Evolutionary conservation across 495 filamentous ascomycete genomes (phyloP), one percentile per base, ranked within the genome.

Genomic region (Podospora comata): DNA sequence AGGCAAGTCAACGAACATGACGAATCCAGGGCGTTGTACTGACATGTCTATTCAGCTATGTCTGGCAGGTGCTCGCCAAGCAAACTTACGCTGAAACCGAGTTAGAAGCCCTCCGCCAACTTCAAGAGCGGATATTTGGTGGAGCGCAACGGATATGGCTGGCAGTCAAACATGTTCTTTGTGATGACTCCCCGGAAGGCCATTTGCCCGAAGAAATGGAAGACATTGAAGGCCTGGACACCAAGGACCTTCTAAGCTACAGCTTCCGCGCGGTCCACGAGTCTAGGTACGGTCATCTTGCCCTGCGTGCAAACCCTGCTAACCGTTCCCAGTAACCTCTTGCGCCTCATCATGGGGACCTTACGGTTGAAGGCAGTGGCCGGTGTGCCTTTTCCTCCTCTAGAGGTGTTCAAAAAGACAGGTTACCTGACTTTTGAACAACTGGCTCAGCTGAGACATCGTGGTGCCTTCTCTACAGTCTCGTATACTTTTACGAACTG

Each of bases 391-490:
- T 75, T 74, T 6, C 77, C 86, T 5, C 74, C 78, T 4, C 63
- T 68, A 5, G 72, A 77, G 16, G 74, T 84, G n/a, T 86, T 90
- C 65, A 74, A 79, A 34, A 65, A 77, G 0, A 86, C 93, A 19
- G 93, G 93, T 20, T 78, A 84, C 20, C 78, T 93, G 0, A 88
- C 89, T 57, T 95, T 97, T 72, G 85, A 84, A 26, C 92, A 98
- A 75, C 82, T 99, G 2, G 87, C 91, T 0, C 89, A 87, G 56
- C 84, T 98, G 60, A 87, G 95, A 15, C 95, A 99, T 76, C 85
- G 95, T 67, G 95, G 95, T 62, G 95, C 95, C 19, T 98, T 98
- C 74, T 94, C 93, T 0, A 93, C 93, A 5, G 94, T 97, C 3
- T 90, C 95, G 5, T 89, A 91, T 64, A 96, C 93, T 0, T 98